A percentile compares a stretch with the other conserved stretches of the same genome.
Conservation (phyloP, 208 protist species). For the Wallacemonas sp. region DNA sequence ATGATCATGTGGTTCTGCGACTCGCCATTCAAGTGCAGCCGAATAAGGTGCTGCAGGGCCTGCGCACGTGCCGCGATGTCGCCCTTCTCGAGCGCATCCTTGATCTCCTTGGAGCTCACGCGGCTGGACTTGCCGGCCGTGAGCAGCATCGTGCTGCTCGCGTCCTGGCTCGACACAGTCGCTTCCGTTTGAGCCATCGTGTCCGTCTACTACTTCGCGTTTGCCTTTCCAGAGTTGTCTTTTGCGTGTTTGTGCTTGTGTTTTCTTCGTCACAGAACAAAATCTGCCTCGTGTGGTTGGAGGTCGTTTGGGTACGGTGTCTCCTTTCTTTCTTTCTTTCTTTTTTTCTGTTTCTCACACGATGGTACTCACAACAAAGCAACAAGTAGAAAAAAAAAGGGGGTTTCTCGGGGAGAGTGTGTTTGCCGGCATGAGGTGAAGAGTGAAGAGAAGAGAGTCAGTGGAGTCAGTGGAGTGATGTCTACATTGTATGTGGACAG, state of each 20-base stretch:
- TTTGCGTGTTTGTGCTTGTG: background rate
- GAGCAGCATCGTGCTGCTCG: slow-evolving; percentile 72
- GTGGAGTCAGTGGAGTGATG: background rate
- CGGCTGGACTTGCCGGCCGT: slow-evolving; percentile 33
- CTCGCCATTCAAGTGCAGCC: slow-evolving; percentile 96
- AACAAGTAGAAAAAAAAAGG: background rate
- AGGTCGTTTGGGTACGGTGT: background rate
- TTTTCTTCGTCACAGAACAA: background rate
- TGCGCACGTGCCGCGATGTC: slow-evolving; percentile 74
- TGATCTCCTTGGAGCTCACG: slow-evolving; percentile 83
- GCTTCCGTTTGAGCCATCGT: slow-evolving; percentile 6
- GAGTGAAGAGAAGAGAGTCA: background rate
- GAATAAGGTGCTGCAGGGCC: slow-evolving; percentile 93
- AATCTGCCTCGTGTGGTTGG: too few species aligned
- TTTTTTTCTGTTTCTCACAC: background rate
- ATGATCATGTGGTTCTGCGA: slow-evolving; percentile 97
- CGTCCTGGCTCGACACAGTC: slow-evolving; percentile 57
- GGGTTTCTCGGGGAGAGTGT: background rate
- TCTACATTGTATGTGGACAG: too few species aligned
- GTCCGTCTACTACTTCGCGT: background rate
- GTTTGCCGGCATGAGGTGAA: background rate
- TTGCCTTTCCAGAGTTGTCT: background rate
- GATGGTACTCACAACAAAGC: background rate
- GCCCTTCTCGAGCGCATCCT: slow-evolving; percentile 89
- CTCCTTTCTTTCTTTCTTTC: background rate